Evolutionary conservation across 371 early-diverging fungal species (phyloP), one percentile per base, ranked within the genome.

Genomic region (Rhizopus stolonifer): DNA sequence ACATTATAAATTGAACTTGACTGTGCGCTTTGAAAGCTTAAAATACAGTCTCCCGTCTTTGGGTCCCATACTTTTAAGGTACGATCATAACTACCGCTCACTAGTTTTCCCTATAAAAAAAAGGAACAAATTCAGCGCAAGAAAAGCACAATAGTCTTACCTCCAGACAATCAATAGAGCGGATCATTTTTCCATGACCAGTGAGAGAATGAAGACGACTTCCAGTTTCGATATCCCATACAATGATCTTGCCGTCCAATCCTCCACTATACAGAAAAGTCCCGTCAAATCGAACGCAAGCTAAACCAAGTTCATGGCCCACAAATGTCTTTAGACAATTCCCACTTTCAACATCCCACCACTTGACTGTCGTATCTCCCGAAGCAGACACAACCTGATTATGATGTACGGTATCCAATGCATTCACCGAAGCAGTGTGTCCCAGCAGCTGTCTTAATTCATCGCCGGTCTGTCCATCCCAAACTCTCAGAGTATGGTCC

Each of bases 31-130:
- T 80, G 74, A 44, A 91, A 82, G 64, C 85, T 80, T 23, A 89
- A 59, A 2, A 72, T 29, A 26, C 78, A 74, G 22, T 55, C 43
- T 6, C 69, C 69, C 11, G 66, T 64, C 17, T 62, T 56, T 2
- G 81, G 58, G 60, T 96, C 92, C 94, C 96, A 99, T 21, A 98
- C 91, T 65, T 92, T 93, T 48, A 99, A 81, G 0, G 94, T 88
- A 50, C 94, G 91, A 72, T 99, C 99, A 67, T 98, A 96, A 31
- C 78, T 72, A 11, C 78, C 78, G 23, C 61, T 77, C 1, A 77
- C 64, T 29, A 72, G 45, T 25, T 74, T 73, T 23, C 78, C 78
- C 52, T 72, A 53, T 9, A 24, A 39, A 15, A 32, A 11, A 15
- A 25, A 40, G 10, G 8, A 53, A 9, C n/a, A 39, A 15, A 32